These are phyloP conservation scores for Ganoderma boninense DNA, from an alignment of 1,284 basidiomycete species.

Conservation along the genomic window DNA sequence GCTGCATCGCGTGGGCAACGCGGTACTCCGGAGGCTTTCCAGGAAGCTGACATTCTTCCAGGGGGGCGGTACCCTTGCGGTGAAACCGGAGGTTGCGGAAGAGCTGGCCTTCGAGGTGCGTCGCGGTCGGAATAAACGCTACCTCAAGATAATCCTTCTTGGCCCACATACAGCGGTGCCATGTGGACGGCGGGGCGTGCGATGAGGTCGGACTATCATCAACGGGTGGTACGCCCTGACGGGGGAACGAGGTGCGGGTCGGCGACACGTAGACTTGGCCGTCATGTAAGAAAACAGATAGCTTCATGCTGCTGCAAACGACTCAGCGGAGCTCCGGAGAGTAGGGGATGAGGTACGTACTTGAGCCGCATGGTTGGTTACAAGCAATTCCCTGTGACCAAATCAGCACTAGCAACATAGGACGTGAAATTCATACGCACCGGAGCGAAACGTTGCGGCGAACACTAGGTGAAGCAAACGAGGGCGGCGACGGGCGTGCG, in stretches of 20 bases:
- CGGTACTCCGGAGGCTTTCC: neutral
- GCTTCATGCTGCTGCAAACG: too few species aligned
- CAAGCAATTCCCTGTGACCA: too few species aligned
- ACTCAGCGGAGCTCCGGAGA: too few species aligned
- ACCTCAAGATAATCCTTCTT: neutral
- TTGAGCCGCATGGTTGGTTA: too few species aligned
- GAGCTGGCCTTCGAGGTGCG: neutral
- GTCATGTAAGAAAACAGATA: too few species aligned
- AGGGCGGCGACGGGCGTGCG: too few species aligned
- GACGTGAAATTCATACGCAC: too few species aligned
- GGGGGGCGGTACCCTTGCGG: neutral
- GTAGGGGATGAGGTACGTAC: too few species aligned
- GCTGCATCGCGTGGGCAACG: neutral
- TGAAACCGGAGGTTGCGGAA: neutral
- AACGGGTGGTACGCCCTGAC: too few species aligned
- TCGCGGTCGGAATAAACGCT: neutral
- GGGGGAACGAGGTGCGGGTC: neutral
- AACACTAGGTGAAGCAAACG: too few species aligned
- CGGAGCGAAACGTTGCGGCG: too few species aligned
- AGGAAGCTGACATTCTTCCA: neutral
- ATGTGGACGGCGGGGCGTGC: neutral
- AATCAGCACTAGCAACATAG: too few species aligned
- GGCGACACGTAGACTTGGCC: neutral
- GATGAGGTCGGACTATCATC: neutral
- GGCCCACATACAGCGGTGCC: neutral